Evolutionary conservation across 345 rosid genomes (phyloP).

Genomic region (Corymbia maculata): DNA sequence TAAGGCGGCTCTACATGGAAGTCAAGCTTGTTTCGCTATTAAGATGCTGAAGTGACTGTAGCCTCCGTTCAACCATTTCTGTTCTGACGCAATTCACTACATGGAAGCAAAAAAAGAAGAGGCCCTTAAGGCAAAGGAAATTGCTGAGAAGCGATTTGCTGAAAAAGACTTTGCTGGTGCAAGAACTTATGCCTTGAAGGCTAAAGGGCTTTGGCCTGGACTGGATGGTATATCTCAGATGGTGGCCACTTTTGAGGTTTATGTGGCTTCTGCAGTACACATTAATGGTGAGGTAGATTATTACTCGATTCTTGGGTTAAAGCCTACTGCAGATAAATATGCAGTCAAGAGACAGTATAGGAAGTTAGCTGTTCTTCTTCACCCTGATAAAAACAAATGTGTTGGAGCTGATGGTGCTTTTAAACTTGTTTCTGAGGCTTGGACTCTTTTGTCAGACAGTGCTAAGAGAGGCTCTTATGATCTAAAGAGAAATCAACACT

Average conservation of each 20-base stretch:
- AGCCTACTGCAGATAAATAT: constrained; percentile 77
- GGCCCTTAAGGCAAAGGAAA: constrained; percentile 77
- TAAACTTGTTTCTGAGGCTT: constrained; percentile 90
- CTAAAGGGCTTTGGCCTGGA: constrained; percentile 65
- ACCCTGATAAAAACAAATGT: constrained; percentile 90
- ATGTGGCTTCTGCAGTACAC: constrained; percentile 65
- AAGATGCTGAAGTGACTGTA: constrained; percentile 18
- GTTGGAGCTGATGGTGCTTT: constrained; percentile 98
- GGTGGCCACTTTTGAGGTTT: constrained; percentile 92
- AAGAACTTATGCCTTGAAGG: constrained; percentile 70
- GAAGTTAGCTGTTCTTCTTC: constrained; percentile 91
- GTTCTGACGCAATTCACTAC: constrained; percentile 9
- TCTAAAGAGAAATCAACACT: constrained; percentile 30
- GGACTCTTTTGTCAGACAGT: constrained; percentile 69
- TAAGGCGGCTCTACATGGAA: constrained; percentile 17
- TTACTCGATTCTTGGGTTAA: constrained; percentile 81
- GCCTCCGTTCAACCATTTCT: constrained; percentile 16
- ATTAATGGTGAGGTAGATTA: constrained; percentile 64
- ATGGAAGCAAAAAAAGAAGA: constrained; percentile 78
- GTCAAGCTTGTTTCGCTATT: constrained; percentile 8
- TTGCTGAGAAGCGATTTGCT: constrained; percentile 74
- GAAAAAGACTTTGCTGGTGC: constrained; percentile 80
- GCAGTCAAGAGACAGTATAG: constrained; percentile 85
- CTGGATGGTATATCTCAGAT: constrained; percentile 88
- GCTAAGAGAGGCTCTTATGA: constrained; percentile 61